Evolutionary conservation across 768 basidiomycete species (phyloP).

Genomic region (Suillus plorans): DNA sequence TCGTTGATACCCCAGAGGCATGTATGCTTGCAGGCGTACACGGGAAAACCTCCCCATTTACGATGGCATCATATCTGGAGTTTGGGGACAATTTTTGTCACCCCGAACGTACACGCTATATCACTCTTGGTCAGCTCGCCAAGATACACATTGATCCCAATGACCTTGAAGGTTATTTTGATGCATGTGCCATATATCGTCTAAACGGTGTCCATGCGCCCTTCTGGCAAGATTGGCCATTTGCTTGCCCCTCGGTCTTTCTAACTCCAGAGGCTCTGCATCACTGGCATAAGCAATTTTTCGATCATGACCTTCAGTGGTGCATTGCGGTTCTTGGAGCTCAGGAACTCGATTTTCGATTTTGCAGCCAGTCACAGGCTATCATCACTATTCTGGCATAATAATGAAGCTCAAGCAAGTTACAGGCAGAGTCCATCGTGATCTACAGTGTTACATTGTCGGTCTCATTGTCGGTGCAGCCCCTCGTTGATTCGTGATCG

Average conservation of each 20-base stretch:
- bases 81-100: too few species aligned
- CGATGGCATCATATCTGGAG: too few species aligned
- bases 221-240: not conserved
- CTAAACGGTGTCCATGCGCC: not conserved
- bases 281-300: not conserved
- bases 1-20: too few species aligned
- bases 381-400: slow-evolving; percentile 36
- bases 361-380: slow-evolving; percentile 32
- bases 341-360: slow-evolving; percentile 30
- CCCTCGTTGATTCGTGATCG: not conserved
- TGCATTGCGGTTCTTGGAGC: slow-evolving; percentile 29
- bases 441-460: too few species aligned
- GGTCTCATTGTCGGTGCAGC: not conserved
- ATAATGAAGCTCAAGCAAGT: slow-evolving; percentile 15
- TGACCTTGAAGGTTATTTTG: not conserved
- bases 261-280: slow-evolving; percentile 2
- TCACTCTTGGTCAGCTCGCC: not conserved
- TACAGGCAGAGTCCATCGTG: too few species aligned
- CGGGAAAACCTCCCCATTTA: too few species aligned
- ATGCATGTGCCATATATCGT: not conserved
- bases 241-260: not conserved
- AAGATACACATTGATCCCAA: not conserved
- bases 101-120: too few species aligned
- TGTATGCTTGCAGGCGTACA: too few species aligned
- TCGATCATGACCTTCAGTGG: slow-evolving; percentile 27